Conservation (phyloP, 768 basidiomycete genomes). For the Paxillus rubicundulus region DNA sequence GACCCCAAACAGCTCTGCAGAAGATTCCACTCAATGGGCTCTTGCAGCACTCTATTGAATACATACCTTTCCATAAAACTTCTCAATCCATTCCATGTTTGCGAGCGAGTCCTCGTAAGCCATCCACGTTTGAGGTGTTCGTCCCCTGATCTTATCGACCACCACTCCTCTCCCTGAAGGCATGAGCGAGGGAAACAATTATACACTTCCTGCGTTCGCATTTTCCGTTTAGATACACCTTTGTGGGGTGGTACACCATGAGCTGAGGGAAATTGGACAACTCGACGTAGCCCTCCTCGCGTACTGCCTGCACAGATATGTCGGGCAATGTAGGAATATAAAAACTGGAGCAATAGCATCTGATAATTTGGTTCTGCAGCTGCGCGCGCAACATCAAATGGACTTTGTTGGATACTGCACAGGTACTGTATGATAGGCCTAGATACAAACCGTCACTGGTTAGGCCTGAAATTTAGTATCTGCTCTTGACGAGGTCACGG, state of each 20-base stretch:
- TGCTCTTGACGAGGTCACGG: too few relatives aligned
- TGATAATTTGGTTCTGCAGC: constrained; percentile 20
- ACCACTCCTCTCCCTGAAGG: constrained; percentile 52
- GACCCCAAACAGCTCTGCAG: constrained; percentile 33
- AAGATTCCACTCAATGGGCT: background rate
- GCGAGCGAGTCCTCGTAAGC: constrained; percentile 49
- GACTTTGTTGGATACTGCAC: too few relatives aligned
- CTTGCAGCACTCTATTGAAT: background rate
- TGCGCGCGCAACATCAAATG: too few relatives aligned
- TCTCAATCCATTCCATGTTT: constrained; percentile 59
- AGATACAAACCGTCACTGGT: too few relatives aligned
- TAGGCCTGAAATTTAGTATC: too few relatives aligned
- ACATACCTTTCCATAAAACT: constrained; percentile 50
- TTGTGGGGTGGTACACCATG: constrained; percentile 48
- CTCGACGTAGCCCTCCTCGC: constrained; percentile 44
- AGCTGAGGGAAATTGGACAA: constrained; percentile 45
- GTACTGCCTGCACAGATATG: constrained; percentile 36
- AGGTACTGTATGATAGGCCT: too few relatives aligned
- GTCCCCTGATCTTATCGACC: constrained; percentile 55
- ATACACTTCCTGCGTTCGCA: constrained; percentile 44
- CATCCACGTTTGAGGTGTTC: constrained; percentile 54
- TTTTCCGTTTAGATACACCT: constrained; percentile 36
- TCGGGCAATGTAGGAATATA: constrained; percentile 40
- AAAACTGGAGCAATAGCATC: constrained; percentile 35
- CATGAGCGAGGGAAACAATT: constrained; percentile 31